Conservation (phyloP, 345 rosid species). For the Toxicodendron radicans region DNA sequence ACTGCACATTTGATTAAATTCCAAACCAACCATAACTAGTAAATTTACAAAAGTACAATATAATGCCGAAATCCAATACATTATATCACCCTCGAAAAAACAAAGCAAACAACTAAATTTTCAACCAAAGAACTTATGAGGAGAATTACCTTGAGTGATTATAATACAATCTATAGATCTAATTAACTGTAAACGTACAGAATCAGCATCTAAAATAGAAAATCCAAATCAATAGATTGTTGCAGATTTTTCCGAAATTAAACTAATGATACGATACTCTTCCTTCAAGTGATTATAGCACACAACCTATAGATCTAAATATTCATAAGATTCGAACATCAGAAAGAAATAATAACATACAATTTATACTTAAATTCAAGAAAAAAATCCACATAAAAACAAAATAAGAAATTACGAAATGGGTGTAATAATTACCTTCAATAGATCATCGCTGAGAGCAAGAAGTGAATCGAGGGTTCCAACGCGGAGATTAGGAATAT, state of each 20-base stretch:
- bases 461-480: constrained; percentile 98
- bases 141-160: neutral
- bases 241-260: neutral
- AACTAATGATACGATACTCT: neutral
- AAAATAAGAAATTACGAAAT: neutral
- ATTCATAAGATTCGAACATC: neutral
- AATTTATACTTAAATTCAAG: neutral
- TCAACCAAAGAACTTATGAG: neutral
- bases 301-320: constrained; percentile 1
- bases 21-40: neutral
- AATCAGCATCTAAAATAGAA: neutral
- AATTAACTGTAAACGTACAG: neutral
- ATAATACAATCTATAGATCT: neutral
- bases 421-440: constrained; percentile 48
- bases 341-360: neutral
- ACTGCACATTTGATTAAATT: constrained; percentile 47
- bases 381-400: neutral
- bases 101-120: neutral
- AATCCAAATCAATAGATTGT: no score
- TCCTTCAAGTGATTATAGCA: neutral
- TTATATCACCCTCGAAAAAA: neutral
- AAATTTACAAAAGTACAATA: neutral
- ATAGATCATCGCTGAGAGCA: constrained; percentile 91
- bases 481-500: constrained; percentile 93
- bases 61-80: neutral